These are phyloP conservation scores for Myochromella boudieri DNA, from an alignment of 768 basidiomycete genomes.

Conservation along the genomic window DNA sequence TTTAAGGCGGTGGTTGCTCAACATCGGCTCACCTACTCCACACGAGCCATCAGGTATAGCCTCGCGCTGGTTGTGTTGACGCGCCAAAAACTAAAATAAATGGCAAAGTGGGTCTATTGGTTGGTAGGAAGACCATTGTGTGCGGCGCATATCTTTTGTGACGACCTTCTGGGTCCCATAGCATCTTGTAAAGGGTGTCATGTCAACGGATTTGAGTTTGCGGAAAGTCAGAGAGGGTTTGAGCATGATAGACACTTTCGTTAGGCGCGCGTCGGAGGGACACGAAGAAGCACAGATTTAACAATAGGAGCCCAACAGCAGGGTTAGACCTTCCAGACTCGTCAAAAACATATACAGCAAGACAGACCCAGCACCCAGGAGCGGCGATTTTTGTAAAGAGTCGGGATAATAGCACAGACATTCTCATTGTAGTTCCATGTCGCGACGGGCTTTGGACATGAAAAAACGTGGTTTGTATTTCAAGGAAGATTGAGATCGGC, in stretches of 20 bases:
- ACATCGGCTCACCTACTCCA: constrained; percentile 37
- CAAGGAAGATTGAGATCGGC: constrained; percentile 20
- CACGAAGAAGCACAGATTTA: constrained; percentile 32
- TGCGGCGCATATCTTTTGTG: constrained; percentile 49
- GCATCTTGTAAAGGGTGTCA: constrained; percentile 46
- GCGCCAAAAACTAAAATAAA: constrained; percentile 40
- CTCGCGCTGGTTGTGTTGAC: constrained; percentile 41
- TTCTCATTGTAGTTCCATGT: constrained; percentile 35
- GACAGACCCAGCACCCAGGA: constrained; percentile 34
- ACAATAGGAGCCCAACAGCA: constrained; percentile 52
- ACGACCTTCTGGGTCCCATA: constrained; percentile 33
- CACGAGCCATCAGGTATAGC: constrained; percentile 37
- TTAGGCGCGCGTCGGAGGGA: constrained; percentile 26
- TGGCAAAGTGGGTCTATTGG: constrained; percentile 37
- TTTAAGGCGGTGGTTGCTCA: constrained; percentile 43
- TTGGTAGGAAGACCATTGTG: constrained; percentile 53
- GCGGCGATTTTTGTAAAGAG: constrained; percentile 18
- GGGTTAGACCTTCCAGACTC: constrained; percentile 40
- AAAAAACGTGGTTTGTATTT: constrained; percentile 1
- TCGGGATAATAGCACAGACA: constrained; percentile 33
- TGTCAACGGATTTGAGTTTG: constrained; percentile 52
- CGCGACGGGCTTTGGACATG: constrained; percentile 27
- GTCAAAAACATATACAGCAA: constrained; percentile 35
- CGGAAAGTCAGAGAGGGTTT: constrained; percentile 35
- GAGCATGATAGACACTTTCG: constrained; percentile 33